A percentile compares a stretch with the other conserved stretches of the same genome.
Evolutionary conservation across 2,329 filamentous ascomycete genomes (phyloP).

Genomic region (Aspergillus arachidicola): DNA sequence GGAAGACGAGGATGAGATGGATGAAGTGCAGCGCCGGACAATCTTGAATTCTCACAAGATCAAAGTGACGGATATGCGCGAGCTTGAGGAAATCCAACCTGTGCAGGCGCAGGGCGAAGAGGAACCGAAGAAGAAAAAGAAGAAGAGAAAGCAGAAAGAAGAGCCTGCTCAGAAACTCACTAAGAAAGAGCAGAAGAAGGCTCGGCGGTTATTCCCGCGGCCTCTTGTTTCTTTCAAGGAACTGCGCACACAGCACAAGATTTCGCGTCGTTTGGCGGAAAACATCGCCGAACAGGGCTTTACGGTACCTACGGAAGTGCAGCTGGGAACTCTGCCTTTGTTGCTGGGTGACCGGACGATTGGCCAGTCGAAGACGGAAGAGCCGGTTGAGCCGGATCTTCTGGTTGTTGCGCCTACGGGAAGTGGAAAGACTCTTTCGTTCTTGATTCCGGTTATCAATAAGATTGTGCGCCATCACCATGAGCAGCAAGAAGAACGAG

Average conservation of each 20-base stretch:
- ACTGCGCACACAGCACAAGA: conserved; percentile 69
- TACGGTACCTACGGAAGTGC: conserved; percentile 86
- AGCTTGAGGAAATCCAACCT: conserved; percentile 41
- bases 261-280: conserved; percentile 71
- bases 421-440: conserved; percentile 94
- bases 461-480: conserved; percentile 62
- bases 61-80: conserved; percentile 77
- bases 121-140: conserved; percentile 55
- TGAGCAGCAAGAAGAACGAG: conserved; percentile 57
- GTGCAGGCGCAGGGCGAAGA: conserved; percentile 32
- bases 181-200: conserved; percentile 54
- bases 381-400: conserved; percentile 64
- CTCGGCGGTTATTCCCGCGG: conserved; percentile 69
- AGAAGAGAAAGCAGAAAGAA: conserved; percentile 58
- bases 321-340: conserved; percentile 81
- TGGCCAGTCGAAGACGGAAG: conserved; percentile 33
- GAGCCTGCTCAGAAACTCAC: conserved; percentile 42
- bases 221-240: conserved; percentile 78
- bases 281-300: conserved; percentile 88
- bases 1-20: conserved; percentile 47
- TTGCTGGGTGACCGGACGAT: conserved; percentile 61
- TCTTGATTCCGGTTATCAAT: conserved; percentile 84
- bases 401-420: conserved; percentile 90
- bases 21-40: conserved; percentile 72
- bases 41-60: conserved; percentile 79